phyloP scores from a whole-genome alignment of 164 flowering plant genomes.

The Hamamelis virginiana region DNA sequence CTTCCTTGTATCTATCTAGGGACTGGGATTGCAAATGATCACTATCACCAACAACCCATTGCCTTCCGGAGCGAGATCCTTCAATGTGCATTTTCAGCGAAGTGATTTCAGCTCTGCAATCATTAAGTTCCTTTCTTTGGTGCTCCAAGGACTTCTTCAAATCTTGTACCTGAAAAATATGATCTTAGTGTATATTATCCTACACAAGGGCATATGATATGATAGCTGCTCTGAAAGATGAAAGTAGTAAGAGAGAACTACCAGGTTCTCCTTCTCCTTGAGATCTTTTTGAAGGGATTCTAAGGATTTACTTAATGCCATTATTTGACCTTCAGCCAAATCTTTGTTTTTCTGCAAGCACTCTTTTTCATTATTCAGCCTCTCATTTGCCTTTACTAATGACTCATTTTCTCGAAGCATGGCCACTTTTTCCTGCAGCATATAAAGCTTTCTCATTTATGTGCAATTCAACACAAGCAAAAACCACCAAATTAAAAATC shows the following conservation, averaged over 20 bases:
- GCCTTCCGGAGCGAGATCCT: constrained; percentile 57
- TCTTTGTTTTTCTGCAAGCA: constrained; percentile 61
- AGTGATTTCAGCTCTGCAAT: constrained; percentile 87
- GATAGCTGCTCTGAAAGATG: background rate
- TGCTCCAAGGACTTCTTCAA: constrained; percentile 66
- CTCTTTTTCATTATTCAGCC: constrained; percentile 53
- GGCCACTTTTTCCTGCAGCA: constrained; percentile 82
- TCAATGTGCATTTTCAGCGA: constrained; percentile 87
- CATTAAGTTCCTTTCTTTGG: constrained; percentile 81
- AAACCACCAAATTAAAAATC: background rate
- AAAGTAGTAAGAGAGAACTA: constrained; percentile 17
- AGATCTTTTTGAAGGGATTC: constrained; percentile 80
- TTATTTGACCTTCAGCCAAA: constrained; percentile 66
- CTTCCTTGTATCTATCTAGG: constrained; percentile 47
- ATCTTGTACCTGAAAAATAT: constrained; percentile 59
- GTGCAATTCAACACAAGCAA: constrained; percentile 6
- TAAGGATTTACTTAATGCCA: constrained; percentile 63
- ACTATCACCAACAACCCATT: constrained; percentile 31
- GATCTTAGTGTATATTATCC: background rate
- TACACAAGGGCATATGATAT: background rate
- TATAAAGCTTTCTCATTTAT: constrained; percentile 2
- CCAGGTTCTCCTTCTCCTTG: constrained; percentile 79
- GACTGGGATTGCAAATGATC: constrained; percentile 38
- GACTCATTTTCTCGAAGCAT: constrained; percentile 72
- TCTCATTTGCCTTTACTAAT: constrained; percentile 55